A percentile compares a stretch with the other conserved stretches of the same genome.
Conservation (phyloP, 495 filamentous ascomycete genomes). For the Daldinia bambusicola region DNA sequence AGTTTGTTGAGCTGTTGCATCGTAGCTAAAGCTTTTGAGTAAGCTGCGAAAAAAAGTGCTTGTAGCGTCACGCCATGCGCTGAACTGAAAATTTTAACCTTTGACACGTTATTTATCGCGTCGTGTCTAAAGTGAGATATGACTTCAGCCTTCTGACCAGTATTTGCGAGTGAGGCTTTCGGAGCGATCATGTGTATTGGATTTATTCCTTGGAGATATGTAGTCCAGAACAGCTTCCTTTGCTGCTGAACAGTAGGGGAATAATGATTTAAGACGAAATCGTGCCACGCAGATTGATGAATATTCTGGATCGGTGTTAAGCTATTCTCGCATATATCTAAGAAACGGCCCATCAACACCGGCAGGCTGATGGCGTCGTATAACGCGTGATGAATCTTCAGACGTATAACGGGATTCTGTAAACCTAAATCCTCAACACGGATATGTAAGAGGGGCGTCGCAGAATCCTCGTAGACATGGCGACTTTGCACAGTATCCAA, state of each 20-base stretch:
- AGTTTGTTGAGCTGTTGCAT: conserved; percentile 5
- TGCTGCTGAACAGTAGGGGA: conserved; percentile 26
- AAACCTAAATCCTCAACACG: conserved; percentile 6
- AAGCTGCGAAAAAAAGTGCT: conserved; percentile 57
- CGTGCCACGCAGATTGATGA: conserved; percentile 35
- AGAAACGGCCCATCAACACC: conserved; percentile 55
- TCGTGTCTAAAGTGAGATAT: conserved; percentile 22
- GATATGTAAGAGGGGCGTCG: conserved; percentile 34
- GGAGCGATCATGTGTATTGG: background rate
- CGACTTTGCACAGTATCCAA: conserved; percentile 15
- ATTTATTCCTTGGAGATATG: conserved; percentile 56
- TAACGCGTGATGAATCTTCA: conserved; percentile 78
- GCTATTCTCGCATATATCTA: conserved; percentile 31
- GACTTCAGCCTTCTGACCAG: conserved; percentile 4
- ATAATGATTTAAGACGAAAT: conserved; percentile 26
- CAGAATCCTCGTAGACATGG: conserved; percentile 27
- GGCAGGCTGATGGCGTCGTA: conserved; percentile 80
- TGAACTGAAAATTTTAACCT: conserved; percentile 33
- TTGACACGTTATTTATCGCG: conserved; percentile 35
- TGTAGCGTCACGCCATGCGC: conserved; percentile 52
- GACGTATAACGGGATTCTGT: conserved; percentile 44
- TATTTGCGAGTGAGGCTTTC: background rate
- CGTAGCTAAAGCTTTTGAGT: conserved; percentile 44
- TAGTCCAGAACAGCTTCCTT: conserved; percentile 63
- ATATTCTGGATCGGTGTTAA: background rate